A percentile compares a stretch with the other conserved stretches of the same genome.
phyloP scores from a whole-genome alignment of 805 yeast species.

The Saturnispora kantuleensis region DNA sequence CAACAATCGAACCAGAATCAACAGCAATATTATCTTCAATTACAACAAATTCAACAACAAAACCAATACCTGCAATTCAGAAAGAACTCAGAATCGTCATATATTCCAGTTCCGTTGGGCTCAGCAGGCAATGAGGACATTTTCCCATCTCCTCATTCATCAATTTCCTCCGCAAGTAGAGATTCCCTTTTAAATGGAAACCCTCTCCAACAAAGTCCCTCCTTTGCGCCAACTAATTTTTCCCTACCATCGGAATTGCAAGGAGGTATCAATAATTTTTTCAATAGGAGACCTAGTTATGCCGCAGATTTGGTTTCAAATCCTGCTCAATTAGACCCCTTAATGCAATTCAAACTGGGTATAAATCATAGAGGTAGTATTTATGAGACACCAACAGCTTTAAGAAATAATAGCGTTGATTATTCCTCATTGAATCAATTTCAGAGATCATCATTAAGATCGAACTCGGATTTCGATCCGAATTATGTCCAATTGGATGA shows the following conservation, averaged over 20 bases:
- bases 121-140: conserved; percentile 13
- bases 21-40: conserved; percentile 4
- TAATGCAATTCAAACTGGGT: conserved; percentile 16
- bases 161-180: conserved; percentile 22
- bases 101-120: background rate
- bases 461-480: conserved; percentile 12
- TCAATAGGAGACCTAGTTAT: conserved; percentile 64
- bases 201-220: conserved; percentile 6
- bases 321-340: conserved; percentile 13
- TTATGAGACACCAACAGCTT: conserved; percentile 3
- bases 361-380: conserved; percentile 7
- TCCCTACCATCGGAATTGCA: conserved; percentile 49
- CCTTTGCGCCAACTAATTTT: conserved; percentile 23
- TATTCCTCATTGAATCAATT: conserved; percentile 8
- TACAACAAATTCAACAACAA: conserved; percentile 9
- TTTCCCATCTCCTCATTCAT: conserved; percentile 22
- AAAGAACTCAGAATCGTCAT: conserved; percentile 13
- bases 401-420: conserved; percentile 11
- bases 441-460: conserved; percentile 1
- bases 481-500: conserved; percentile 39
- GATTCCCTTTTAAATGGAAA: conserved; percentile 18
- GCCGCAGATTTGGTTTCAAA: conserved; percentile 43
- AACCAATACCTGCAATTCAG: conserved; percentile 1
- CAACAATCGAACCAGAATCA: conserved; percentile 8
- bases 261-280: conserved; percentile 53